Evolutionary conservation across 805 yeast genomes (phyloP).

Genomic region (Kregervanrija fluxuum): DNA sequence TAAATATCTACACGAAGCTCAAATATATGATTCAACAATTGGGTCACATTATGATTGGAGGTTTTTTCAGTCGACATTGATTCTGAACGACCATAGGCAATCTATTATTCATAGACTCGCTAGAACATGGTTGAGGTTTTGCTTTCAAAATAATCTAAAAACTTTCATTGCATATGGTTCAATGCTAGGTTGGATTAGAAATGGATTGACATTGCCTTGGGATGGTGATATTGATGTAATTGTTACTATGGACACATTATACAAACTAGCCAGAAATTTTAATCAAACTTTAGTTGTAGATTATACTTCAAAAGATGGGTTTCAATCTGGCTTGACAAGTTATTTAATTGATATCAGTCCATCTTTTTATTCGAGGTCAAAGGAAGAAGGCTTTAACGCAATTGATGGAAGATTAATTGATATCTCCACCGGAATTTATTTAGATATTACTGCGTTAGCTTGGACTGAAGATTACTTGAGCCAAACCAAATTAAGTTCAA

Average conservation of each 20-base stretch:
- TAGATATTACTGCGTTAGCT: constrained; percentile 37
- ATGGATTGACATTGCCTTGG: constrained; percentile 53
- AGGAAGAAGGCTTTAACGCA: constrained; percentile 41
- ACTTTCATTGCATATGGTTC: constrained; percentile 65
- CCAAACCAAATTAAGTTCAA: constrained; percentile 3
- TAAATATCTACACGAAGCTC: constrained; percentile 39
- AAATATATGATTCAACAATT: constrained; percentile 20
- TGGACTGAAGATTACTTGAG: constrained; percentile 8
- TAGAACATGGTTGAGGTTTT: constrained; percentile 48
- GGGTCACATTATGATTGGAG: constrained; percentile 45
- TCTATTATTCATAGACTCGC: constrained; percentile 38
- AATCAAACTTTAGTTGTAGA: constrained; percentile 48
- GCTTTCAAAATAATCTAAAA: constrained; percentile 34
- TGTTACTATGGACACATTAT: constrained; percentile 40
- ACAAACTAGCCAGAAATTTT: constrained; percentile 35
- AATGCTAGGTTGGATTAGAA: constrained; percentile 55
- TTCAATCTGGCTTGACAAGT: constrained; percentile 23
- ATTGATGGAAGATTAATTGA: constrained; percentile 52
- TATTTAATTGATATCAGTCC: constrained; percentile 29
- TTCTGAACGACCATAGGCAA: constrained; percentile 16
- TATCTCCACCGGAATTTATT: constrained; percentile 38
- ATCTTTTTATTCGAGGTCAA: constrained; percentile 28
- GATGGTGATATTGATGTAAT: constrained; percentile 60
- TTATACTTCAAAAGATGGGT: constrained; percentile 12
- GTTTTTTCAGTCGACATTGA: constrained; percentile 28